phyloP scores from a whole-genome alignment of 2,329 filamentous ascomycete genomes.

The Aspergillus uvarum region DNA sequence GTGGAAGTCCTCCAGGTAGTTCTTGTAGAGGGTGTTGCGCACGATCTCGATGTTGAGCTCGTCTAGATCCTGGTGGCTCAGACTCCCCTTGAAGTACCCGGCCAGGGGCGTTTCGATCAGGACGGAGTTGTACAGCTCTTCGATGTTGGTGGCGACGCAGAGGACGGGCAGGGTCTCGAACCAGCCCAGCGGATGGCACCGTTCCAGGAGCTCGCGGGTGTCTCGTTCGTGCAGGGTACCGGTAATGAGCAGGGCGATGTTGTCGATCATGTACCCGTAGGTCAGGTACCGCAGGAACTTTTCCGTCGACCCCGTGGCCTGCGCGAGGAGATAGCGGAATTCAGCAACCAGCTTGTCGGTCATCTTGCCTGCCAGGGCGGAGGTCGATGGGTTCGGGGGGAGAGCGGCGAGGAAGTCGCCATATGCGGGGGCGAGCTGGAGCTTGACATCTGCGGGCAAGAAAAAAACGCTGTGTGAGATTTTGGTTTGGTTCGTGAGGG shows the following conservation, averaged over 20 bases:
- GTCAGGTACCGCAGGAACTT: slow-evolving; percentile 98
- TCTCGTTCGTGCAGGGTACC: slow-evolving; percentile 97
- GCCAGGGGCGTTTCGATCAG: slow-evolving; percentile 95
- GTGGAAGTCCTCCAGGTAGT: slow-evolving; percentile 97
- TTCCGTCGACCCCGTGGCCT: slow-evolving; percentile 84
- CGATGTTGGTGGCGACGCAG: slow-evolving; percentile 96
- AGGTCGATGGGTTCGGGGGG: slow-evolving; percentile 95
- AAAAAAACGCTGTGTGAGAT: not conserved
- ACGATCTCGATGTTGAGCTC: slow-evolving; percentile 99
- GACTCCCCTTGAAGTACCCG: slow-evolving; percentile 93
- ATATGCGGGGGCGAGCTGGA: slow-evolving; percentile 93
- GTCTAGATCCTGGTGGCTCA: slow-evolving; percentile 94
- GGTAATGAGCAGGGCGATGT: slow-evolving; percentile 95
- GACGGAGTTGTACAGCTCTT: slow-evolving; percentile 97
- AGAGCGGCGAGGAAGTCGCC: slow-evolving; percentile 94
- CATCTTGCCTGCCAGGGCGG: slow-evolving; percentile 87
- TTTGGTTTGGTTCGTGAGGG: slow-evolving; percentile 3
- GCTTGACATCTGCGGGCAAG: slow-evolving; percentile 75
- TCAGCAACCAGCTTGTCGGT: slow-evolving; percentile 98
- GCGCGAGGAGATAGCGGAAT: slow-evolving; percentile 93
- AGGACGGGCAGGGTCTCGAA: slow-evolving; percentile 99
- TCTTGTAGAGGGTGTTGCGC: slow-evolving; percentile 97
- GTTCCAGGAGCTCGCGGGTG: slow-evolving; percentile 88
- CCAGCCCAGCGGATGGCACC: slow-evolving; percentile 96
- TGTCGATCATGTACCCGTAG: slow-evolving; percentile 99